Conservation (phyloP, 768 basidiomycete species). For the Termitomyces sp. region DNA sequence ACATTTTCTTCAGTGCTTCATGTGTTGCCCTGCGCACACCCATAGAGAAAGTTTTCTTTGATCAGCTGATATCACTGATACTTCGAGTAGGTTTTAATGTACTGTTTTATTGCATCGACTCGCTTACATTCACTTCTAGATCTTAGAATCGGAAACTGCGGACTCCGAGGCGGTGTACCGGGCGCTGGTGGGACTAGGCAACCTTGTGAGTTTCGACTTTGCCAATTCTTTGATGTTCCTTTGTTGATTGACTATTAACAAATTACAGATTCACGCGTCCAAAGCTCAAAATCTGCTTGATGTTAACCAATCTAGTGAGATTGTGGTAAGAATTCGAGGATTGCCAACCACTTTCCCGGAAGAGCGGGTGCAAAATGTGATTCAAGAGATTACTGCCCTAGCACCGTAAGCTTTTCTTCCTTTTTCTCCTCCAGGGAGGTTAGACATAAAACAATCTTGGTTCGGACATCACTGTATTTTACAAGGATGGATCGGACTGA, state of each 20-base stretch:
- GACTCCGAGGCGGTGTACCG: conserved; percentile 75
- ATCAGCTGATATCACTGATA: conserved; percentile 41
- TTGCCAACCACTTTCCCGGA: conserved; percentile 53
- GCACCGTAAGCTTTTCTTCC: conserved; percentile 24
- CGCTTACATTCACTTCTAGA: conserved; percentile 29
- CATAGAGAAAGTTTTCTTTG: conserved; percentile 34
- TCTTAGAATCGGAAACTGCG: conserved; percentile 43
- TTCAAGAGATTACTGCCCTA: conserved; percentile 44
- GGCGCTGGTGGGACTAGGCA: conserved; percentile 68
- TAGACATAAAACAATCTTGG: not conserved
- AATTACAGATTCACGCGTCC: conserved; percentile 45
- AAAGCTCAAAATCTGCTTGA: conserved; percentile 36
- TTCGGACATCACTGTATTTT: conserved; percentile 2
- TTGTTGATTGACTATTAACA: conserved; percentile 2
- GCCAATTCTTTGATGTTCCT: not conserved
- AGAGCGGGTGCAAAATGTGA: conserved; percentile 50
- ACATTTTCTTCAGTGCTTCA: conserved; percentile 50
- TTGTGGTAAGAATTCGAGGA: conserved; percentile 35
- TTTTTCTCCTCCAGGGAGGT: not conserved
- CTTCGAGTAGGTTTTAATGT: conserved; percentile 37
- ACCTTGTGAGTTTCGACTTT: conserved; percentile 58
- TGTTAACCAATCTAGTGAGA: conserved; percentile 34
- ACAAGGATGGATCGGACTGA: not conserved
- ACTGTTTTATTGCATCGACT: not conserved
- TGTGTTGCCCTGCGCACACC: conserved; percentile 48